These are phyloP conservation scores for Colletotrichum sp. DNA, from an alignment of 2,329 filamentous ascomycete genomes.

Conservation along the genomic window DNA sequence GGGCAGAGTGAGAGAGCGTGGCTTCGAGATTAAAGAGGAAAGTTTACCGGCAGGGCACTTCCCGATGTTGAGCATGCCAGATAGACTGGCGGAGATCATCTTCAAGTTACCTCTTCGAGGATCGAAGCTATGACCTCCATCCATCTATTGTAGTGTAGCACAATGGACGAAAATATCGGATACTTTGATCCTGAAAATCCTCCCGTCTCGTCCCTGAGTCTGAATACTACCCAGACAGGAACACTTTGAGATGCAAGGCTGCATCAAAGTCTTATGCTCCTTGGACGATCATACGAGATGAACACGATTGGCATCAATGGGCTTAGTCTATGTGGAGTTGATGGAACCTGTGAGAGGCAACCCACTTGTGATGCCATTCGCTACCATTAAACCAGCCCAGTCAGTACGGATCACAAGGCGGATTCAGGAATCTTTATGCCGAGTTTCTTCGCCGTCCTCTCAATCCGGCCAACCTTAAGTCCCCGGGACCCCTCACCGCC, in stretches of 20 bases:
- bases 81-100: background rate
- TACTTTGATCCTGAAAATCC: background rate
- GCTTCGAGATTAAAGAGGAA: background rate
- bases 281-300: background rate
- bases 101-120: background rate
- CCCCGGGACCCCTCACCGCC: background rate
- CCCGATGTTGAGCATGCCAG: background rate
- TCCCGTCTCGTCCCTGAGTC: background rate
- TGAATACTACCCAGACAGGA: background rate
- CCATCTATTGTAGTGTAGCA: background rate
- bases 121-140: background rate
- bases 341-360: background rate
- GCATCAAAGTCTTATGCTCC: background rate
- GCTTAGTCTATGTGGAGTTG: background rate
- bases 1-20: background rate
- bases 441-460: background rate
- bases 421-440: background rate
- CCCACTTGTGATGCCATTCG: background rate
- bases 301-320: background rate
- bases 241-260: background rate
- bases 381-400: background rate
- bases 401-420: background rate
- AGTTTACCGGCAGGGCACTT: background rate
- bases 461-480: background rate
- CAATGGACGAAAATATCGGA: background rate